Evolutionary conservation across 2,329 filamentous ascomycete genomes (phyloP), one percentile per base, ranked within the genome.

Genomic region (Colletotrichum sidae): DNA sequence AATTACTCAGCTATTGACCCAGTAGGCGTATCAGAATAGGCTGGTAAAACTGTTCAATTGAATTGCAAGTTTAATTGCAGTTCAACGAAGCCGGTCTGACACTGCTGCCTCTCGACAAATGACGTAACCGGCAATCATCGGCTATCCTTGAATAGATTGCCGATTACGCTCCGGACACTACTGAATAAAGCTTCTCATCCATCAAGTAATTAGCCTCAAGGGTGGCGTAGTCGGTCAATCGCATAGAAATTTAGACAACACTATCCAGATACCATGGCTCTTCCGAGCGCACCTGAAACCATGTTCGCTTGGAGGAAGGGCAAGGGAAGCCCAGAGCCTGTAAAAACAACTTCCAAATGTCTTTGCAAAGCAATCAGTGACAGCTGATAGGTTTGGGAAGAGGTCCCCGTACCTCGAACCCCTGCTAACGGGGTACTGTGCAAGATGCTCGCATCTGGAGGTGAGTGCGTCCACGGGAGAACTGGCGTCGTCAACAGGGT

Each of bases 261-360:
- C 8, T 44, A 15, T 15, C 41, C 13, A 55, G 17, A 34, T 35
- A 52, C 25, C 35, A 70, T 71, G 68, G 15, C 47, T 2, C 35
- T 38, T 9, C 3, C 47, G 12, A 55, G 5, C 25, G 25, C 25
- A 25, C 71, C 72, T 8, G 50, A 61, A 53, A 74, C 73, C 3
- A 78, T 79, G 77, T 68, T 69, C 51, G 76, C 75, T 1, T 79
- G 77, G 77, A 71, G 74, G 44, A 77, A 77, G 62, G 73, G 77
- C 52, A 71, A 67, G 57, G 76, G 75, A 47, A 73, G 70, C 37
- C 70, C 70, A 2, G 67, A 70, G 13, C 73, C 74, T 13, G 70
- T 73, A 65, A 13, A 59, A 12, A 15, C 38, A 10, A 5, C n/a
- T 17, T 52, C 34, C 33, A 33, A 13, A n/a, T 57, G 33, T n/a